These are phyloP conservation scores for Cylindricascospora bacillispora DNA, from an alignment of 1,139 yeast genomes.

Conservation along the genomic window DNA sequence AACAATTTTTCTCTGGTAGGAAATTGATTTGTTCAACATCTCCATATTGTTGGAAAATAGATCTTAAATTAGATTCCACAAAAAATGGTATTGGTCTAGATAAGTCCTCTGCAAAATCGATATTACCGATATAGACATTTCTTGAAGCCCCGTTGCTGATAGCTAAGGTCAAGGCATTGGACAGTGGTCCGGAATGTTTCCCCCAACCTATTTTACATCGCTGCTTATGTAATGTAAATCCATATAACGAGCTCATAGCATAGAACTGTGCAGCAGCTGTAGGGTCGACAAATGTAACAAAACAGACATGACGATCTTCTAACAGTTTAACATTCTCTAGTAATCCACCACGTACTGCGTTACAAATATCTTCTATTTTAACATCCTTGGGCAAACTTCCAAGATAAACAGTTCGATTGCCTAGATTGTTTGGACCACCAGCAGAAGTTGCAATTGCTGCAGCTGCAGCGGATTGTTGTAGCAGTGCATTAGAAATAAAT, in stretches of 20 bases:
- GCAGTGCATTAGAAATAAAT: slow-evolving; percentile 30
- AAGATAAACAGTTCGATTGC: slow-evolving; percentile 83
- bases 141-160: slow-evolving; percentile 93
- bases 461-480: slow-evolving; percentile 66
- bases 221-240: slow-evolving; percentile 67
- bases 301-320: slow-evolving; percentile 83
- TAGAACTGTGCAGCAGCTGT: slow-evolving; percentile 89
- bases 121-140: slow-evolving; percentile 76
- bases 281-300: slow-evolving; percentile 83
- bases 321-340: slow-evolving; percentile 63
- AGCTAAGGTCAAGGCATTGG: slow-evolving; percentile 68
- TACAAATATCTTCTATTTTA: slow-evolving; percentile 84
- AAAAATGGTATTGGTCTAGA: slow-evolving; percentile 16
- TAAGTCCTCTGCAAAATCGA: slow-evolving; percentile 29
- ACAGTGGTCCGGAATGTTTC: slow-evolving; percentile 79
- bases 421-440: slow-evolving; percentile 70
- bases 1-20: slow-evolving; percentile 73
- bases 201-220: slow-evolving; percentile 94
- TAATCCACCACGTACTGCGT: slow-evolving; percentile 85
- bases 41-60: slow-evolving; percentile 71
- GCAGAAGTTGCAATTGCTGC: slow-evolving; percentile 69
- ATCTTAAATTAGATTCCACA: slow-evolving; percentile 45
- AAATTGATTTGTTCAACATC: slow-evolving; percentile 91
- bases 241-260: slow-evolving; percentile 77
- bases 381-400: slow-evolving; percentile 82